Conservation (phyloP, 2,329 filamentous ascomycete species). For the Hansfordia pulvinata region DNA sequence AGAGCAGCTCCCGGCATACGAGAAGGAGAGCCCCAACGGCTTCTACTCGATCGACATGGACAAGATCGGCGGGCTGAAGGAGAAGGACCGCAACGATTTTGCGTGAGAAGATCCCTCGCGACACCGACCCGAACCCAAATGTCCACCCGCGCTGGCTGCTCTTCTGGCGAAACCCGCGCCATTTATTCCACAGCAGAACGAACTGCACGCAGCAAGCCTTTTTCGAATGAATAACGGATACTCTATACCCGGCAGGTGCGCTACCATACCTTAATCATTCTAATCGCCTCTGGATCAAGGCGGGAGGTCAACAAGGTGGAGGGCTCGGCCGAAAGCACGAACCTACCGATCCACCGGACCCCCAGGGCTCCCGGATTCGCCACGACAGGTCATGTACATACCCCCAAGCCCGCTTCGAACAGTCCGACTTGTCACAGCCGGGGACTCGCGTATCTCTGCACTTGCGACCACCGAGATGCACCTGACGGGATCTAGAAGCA, state of each 20-base stretch:
- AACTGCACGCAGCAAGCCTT: no score
- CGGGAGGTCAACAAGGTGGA: slow-evolving; percentile 7
- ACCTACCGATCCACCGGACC: slow-evolving; percentile 4
- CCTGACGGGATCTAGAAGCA: no score
- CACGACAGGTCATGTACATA: slow-evolving; percentile 11
- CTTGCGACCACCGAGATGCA: slow-evolving; percentile 3
- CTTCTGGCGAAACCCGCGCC: no score
- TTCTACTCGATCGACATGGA: slow-evolving; percentile 95
- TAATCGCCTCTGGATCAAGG: slow-evolving; percentile 7
- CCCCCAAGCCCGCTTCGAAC: no score
- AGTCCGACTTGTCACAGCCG: no score
- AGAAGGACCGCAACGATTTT: slow-evolving; percentile 51
- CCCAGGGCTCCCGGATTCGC: no score
- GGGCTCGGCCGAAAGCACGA: slow-evolving; percentile 5
- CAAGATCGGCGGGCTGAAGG: slow-evolving; percentile 83
- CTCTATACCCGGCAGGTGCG: slow-evolving; percentile 9
- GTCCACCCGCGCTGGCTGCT: no score
- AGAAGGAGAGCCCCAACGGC: slow-evolving; percentile 62
- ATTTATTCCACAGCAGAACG: no score
- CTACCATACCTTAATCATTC: slow-evolving; percentile 8
- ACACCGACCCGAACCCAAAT: no score
- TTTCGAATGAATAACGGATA: slow-evolving; percentile 1
- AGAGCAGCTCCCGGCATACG: slow-evolving; percentile 73
- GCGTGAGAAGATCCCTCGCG: slow-evolving; percentile 7
- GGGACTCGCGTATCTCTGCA: slow-evolving; percentile 5